Base-by-base conservation (phyloP, 257 asterid species). In the Solanum stenotomum region DNA sequence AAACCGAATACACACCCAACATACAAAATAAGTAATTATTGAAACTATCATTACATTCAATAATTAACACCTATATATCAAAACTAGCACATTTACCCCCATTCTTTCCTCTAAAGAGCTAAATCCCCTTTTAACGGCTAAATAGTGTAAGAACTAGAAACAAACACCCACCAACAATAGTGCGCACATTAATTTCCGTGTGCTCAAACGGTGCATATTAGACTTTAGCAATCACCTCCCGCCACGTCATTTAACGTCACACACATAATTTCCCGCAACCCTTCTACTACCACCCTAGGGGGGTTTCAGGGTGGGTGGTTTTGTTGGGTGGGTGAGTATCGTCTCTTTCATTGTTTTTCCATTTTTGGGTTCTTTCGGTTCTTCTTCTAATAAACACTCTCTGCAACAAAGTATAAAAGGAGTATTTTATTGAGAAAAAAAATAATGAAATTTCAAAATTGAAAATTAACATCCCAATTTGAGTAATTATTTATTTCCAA, bases 381-480 rank as follows among this genome's bases (percentile, higher is more conserved):
- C n/a, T 63, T 63, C 71, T 61, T 61, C 29, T 40, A 10, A 8
- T 12, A 5, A 25, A 37, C 81, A n/a, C 18, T 2, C n/a, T 37
- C 40, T 67, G 81, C 81, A 67, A 31, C 56, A 12, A 35, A 34
- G 35, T 52, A 15, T 63, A 23, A 23, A 63, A 63, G 61, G 22
- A 63, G 13, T 63, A 23, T 23, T 63, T 23, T 63, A 63, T 63
- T 10, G 29, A 63, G 29, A 85, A n/a, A 63, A 52, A 52, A 13
- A 46, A 44, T 3, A 14, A 49, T 61, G 61, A 84, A 84, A 84
- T 37, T 33, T 33, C 37, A n/a, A 63, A 84, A 84, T 61, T 59
- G 52, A 84, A 56, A 63, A 34, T n/a, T 61, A 59, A 84, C 75
- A 76, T 40, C 90, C 92, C 65, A 91, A 90, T 85, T 92, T 15